Percentiles rank a stretch among this genome's conserved stretches.
Conservation (phyloP, 768 basidiomycete genomes). For the Chalciporus pseudorubinellus region DNA sequence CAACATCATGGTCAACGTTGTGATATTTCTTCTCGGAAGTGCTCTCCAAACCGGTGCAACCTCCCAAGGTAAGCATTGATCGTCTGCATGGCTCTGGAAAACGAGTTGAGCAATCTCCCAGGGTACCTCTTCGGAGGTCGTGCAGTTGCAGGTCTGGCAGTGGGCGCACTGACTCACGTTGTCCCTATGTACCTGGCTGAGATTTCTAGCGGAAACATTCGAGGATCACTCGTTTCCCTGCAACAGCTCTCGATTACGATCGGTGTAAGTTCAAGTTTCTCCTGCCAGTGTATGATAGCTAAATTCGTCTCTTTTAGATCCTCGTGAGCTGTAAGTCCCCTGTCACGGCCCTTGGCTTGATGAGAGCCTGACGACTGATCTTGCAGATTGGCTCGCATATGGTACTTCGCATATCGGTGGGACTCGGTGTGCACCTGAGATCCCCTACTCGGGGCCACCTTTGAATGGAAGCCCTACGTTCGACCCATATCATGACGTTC, state of each 20-base stretch:
- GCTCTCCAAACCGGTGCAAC: constrained; percentile 33
- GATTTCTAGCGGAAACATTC: constrained; percentile 38
- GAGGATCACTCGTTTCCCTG: constrained; percentile 36
- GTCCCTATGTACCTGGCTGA: constrained; percentile 38
- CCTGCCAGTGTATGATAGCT: background rate
- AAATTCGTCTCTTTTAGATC: constrained; percentile 16
- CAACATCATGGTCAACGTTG: constrained; percentile 27
- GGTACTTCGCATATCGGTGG: constrained; percentile 36
- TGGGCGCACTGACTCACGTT: constrained; percentile 23
- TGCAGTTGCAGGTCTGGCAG: constrained; percentile 19
- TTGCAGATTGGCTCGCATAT: constrained; percentile 31
- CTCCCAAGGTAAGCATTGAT: constrained; percentile 11
- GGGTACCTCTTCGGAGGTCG: constrained; percentile 31
- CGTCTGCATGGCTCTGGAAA: too few species aligned
- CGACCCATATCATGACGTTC: constrained; percentile 28
- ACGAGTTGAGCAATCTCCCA: background rate
- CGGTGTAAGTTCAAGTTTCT: constrained; percentile 32
- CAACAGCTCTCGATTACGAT: constrained; percentile 36
- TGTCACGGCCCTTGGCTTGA: too few species aligned
- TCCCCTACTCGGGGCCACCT: constrained; percentile 30
- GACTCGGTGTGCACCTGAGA: constrained; percentile 27
- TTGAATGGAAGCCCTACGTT: constrained; percentile 32
- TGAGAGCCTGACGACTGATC: background rate
- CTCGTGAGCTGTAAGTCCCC: constrained; percentile 30
- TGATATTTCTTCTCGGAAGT: constrained; percentile 30